Base-by-base conservation (phyloP, 2,329 filamentous ascomycete genomes). In the Diaporthe helianthi region DNA sequence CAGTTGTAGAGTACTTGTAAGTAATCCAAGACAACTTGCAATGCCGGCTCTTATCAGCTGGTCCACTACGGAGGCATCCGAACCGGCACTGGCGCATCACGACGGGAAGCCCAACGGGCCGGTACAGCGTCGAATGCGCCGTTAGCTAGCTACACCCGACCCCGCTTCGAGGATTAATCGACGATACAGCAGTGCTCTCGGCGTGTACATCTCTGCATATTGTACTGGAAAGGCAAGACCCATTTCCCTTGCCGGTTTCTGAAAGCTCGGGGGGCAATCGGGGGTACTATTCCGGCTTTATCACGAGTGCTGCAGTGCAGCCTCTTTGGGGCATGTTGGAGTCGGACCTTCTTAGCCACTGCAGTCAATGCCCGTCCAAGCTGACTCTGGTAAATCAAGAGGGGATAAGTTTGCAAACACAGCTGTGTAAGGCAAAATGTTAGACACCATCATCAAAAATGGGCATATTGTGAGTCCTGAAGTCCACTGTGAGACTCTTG, bases 401-500 rank as follows among this genome's bases (percentile, higher is more conserved):
- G 12, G 4, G 12, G 12, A 13, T 5, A 13, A 13, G 10, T 0
- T 38, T 13, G 12, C 12, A 15, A 15, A 38, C 12, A 38, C 15
- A 38, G 4, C 12, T 13, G 12, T 4, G 6, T 4, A 38, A 36
- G 4, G 13, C 36, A 51, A 33, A 29, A 75, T 73, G 73, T 38
- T 74, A 19, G 73, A 75, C 38, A 58, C 72, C 0, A 71, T 76
- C 12, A 72, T 76, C 7, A 71, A 58, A 22, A 76, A 76, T 61
- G 75, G 75, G 36, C 73, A 72, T 3, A 76, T 76, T 49, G 75
- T 76, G 65, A 68, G 72, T n/a, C n/a, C n/a, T n/a, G n/a, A n/a
- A n/a, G n/a, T 71, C 5, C 3, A 26, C 1, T 8, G 1, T 22
- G 4, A 19, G 52, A 9, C 17, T 15, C 3, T 33, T 9, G 3